Evolutionary conservation across 306 rosid species (phyloP), one percentile per base, ranked within the genome.

Genomic region (Castanea crenata): DNA sequence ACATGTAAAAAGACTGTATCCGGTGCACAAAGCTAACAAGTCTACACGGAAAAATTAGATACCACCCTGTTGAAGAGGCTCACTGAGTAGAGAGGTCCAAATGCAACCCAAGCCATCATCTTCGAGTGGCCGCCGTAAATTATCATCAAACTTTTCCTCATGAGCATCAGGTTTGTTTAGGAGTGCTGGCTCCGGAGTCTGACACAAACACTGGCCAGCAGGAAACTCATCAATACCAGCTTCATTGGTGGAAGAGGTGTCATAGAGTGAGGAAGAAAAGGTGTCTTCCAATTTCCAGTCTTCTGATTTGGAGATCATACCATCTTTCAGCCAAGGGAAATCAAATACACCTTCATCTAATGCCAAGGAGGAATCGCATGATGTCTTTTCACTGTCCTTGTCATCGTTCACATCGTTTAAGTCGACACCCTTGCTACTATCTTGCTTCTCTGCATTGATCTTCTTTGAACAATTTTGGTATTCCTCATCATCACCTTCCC

Each of bases 291-390:
- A 82, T 78, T 82, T 89, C 85, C 77, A 87, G 25, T 88, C 83
- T 3, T 91, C 94, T 25, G 88, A 81, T 75, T 92, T 87, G 25
- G 82, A 87, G 4, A 86, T 83, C 14, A 90, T 88, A 61, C 98
- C 90, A 64, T 94, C 99, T 81, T 92, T 94, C 74, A 90, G 85
- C 97, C 99, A 94, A 1, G 99, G 97, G 71, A 94, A 94, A 86
- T 94, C 97, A 83, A 94, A 94, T 51, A 94, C 95, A 64, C 89
- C 95, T 2, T 91, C 93, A 63, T 87, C 95, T 5, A 82, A 20
- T 29, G 85, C 52, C 61, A 80, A 81, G 49, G 78, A 70, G 23
- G 86, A 83, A 61, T 82, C 87, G 3, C 46, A 41, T 74, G 61
- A 77, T 14, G 78, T 31, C 56, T 75, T 74, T 55, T 74, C 25